Evolutionary conservation across 345 rosid species (phyloP).

Genomic region (Moricandia moricandioides): DNA sequence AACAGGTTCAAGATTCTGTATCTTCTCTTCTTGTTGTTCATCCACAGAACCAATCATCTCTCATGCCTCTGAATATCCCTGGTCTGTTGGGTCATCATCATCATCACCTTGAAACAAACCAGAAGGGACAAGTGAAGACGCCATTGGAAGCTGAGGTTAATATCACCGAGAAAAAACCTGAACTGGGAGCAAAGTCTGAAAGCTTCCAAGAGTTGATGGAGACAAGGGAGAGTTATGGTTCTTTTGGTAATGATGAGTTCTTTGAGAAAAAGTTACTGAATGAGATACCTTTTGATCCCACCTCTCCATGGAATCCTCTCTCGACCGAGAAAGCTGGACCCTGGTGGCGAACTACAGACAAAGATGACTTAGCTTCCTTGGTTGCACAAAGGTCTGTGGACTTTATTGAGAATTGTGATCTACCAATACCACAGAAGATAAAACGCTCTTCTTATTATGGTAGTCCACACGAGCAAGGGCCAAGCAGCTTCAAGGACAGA

Average conservation of each 20-base stretch:
- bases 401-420: constrained; percentile 75
- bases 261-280: constrained; percentile 29
- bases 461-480: constrained; percentile 26
- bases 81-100: constrained; percentile 58
- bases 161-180: constrained; percentile 24
- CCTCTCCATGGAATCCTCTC: constrained; percentile 54
- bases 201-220: constrained; percentile 41
- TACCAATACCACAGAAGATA: constrained; percentile 74
- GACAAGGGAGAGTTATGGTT: constrained; percentile 35
- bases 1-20: constrained; percentile 54
- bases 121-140: constrained; percentile 42
- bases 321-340: constrained; percentile 59
- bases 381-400: constrained; percentile 79
- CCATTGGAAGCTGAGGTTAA: constrained; percentile 54
- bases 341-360: constrained; percentile 87
- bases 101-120: constrained; percentile 31
- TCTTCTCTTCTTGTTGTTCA: constrained; percentile 46
- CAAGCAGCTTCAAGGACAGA: constrained; percentile 18
- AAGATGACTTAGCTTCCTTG: constrained; percentile 76
- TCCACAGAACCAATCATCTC: constrained; percentile 42
- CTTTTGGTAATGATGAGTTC: constrained; percentile 15
- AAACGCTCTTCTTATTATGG: constrained; percentile 41
- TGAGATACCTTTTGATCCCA: constrained; percentile 48
- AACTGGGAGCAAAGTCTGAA: neutral
- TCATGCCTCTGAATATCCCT: constrained; percentile 53